Evolutionary conservation across 2,329 filamentous ascomycete genomes (phyloP).

Genomic region (Coleophoma cylindrospora): DNA sequence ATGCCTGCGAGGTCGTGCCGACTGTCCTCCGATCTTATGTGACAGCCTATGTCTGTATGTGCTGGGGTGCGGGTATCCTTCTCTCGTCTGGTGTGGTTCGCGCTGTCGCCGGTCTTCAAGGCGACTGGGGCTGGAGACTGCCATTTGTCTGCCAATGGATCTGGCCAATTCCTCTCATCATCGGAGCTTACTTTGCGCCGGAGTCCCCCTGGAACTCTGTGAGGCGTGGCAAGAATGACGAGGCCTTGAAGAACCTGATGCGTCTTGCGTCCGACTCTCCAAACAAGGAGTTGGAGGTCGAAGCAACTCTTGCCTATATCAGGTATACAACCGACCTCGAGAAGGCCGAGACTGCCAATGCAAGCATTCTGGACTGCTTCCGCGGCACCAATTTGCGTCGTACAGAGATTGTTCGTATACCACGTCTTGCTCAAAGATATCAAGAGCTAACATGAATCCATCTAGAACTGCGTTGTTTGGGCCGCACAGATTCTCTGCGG

Average conservation of each 20-base stretch:
- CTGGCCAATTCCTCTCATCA: conserved; percentile 12
- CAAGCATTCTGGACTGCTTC: conserved; percentile 19
- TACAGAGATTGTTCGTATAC: conserved; percentile 17
- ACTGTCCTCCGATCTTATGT: conserved; percentile 19
- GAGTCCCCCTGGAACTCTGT: conserved; percentile 28
- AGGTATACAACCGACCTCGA: conserved; percentile 17
- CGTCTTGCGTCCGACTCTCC: conserved; percentile 12
- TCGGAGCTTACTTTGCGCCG: conserved; percentile 23
- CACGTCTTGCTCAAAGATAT: not conserved
- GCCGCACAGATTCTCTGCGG: conserved; percentile 33
- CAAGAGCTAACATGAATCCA: not conserved
- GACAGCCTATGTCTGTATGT: conserved; percentile 21
- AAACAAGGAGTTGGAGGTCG: conserved; percentile 21
- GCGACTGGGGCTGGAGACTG: conserved; percentile 11
- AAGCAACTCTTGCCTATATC: conserved; percentile 21
- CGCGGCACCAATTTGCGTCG: conserved; percentile 19
- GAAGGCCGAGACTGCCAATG: conserved; percentile 14
- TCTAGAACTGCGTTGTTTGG: conserved; percentile 17
- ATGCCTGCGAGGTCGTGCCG: conserved; percentile 19
- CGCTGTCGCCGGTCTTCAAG: conserved; percentile 13
- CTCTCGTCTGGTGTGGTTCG: conserved; percentile 19
- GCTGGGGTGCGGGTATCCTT: conserved; percentile 19
- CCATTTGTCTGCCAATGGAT: conserved; percentile 9
- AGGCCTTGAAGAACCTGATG: conserved; percentile 17
- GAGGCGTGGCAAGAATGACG: conserved; percentile 20